Evolutionary conservation across 2,329 filamentous ascomycete genomes (phyloP), one percentile per base, ranked within the genome.

Genomic region (Aspergillus hortae): DNA sequence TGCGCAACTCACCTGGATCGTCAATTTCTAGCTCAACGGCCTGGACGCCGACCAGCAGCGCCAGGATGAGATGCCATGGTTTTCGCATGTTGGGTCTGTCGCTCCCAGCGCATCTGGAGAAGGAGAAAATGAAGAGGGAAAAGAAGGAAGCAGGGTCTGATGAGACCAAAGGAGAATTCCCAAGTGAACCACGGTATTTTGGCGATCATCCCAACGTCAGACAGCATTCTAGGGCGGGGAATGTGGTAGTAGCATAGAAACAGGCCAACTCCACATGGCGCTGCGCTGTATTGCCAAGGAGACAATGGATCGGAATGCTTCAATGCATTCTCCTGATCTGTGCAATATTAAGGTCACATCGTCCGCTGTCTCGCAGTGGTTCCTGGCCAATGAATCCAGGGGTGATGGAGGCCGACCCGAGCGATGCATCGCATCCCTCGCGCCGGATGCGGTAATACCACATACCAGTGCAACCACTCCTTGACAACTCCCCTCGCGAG

Each of bases 11-110:
- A 60, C 59, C 56, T 19, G 51, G 44, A 41, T 58, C 25, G 10
- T 61, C 52, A 2, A 57, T 10, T 3, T 61, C 21, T 17, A 56
- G 33, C 1, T 60, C 56, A 12, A 61, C 49, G 10, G 54, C 59
- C 54, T 46, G 52, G 17, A 54, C 55, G 30, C 48, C 38, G 30
- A 46, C 47, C 19, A 57, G 44, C 27, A 56, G 44, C 14, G 47
- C 12, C 19, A 56, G 25, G 11, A 58, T 19, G 14, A 55, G 21
- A 25, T 51, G 46, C 56, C 58, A 59, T 56, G 41, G 43, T 48
- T 11, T 47, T 46, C 48, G 51, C 59, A 61, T 61, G 17, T n/a
- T 59, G 36, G 19, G 4, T 23, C 4, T 15, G 14, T 38, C 35
- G 35, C 35, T 38, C 35, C 6, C 19, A 38, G 33, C 15, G 32